Percentiles rank a stretch among this genome's conserved stretches.
Conservation (phyloP, 2,329 filamentous ascomycete species). For the Neonectria faginata region DNA sequence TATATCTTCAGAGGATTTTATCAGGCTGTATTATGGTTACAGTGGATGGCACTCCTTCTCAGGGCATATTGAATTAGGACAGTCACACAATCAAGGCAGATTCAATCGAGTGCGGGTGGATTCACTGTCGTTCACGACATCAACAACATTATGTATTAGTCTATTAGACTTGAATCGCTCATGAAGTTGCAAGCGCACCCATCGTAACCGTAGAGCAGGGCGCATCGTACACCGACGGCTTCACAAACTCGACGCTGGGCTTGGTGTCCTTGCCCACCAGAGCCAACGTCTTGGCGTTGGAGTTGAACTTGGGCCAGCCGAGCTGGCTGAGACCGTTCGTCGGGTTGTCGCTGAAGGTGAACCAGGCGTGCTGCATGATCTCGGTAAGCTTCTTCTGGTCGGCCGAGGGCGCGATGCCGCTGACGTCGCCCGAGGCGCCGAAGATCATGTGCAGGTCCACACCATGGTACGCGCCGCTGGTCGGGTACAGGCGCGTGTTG, state of each 20-base stretch:
- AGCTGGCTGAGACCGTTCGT: conserved; percentile 46
- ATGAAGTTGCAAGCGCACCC: conserved; percentile 32
- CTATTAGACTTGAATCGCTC: background rate
- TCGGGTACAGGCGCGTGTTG: conserved; percentile 59
- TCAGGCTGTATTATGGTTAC: too few relatives aligned
- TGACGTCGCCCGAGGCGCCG: conserved; percentile 54
- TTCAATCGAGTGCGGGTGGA: background rate
- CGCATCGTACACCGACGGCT: conserved; percentile 32
- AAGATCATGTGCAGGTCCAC: conserved; percentile 62
- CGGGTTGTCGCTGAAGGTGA: conserved; percentile 54
- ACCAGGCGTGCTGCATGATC: conserved; percentile 57
- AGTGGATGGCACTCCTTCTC: too few relatives aligned
- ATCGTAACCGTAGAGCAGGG: conserved; percentile 36
- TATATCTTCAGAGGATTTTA: too few relatives aligned
- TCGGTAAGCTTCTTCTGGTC: conserved; percentile 49
- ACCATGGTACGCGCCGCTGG: conserved; percentile 62
- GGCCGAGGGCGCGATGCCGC: conserved; percentile 49
- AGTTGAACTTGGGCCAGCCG: conserved; percentile 44
- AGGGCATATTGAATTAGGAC: background rate
- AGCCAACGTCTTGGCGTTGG: conserved; percentile 28
- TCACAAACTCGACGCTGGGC: conserved; percentile 22
- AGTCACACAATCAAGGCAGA: background rate
- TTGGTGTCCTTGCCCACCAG: conserved; percentile 27
- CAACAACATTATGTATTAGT: background rate
- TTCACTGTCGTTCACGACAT: background rate